phyloP scores from a whole-genome alignment of 1,139 yeast genomes.

The Sugiyamaella castrensis region DNA sequence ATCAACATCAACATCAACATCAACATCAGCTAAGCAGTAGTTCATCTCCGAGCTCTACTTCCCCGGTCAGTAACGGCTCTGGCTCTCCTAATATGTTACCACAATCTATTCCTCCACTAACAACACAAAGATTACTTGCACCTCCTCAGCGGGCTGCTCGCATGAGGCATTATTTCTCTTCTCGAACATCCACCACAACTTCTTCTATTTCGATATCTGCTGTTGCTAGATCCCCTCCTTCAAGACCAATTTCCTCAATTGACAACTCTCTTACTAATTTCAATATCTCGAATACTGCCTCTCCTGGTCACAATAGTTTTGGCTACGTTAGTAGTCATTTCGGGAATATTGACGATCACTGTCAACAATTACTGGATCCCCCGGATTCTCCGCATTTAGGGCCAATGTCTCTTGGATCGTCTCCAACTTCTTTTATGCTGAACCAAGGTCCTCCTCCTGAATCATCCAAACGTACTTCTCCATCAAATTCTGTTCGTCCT shows the following conservation, averaged over 20 bases:
- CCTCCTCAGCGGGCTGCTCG: slow-evolving; percentile 8
- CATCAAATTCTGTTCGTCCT: slow-evolving; percentile 4
- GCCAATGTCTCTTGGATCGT: slow-evolving; percentile 22
- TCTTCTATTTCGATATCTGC: slow-evolving; percentile 2
- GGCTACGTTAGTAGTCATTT: neutral
- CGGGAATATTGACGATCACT: neutral
- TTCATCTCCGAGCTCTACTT: neutral
- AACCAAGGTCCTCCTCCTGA: slow-evolving; percentile 10
- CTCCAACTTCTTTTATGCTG: slow-evolving; percentile 18
- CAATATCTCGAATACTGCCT: too few species aligned
- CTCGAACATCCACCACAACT: slow-evolving; percentile 1
- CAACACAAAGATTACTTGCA: slow-evolving; percentile 8
- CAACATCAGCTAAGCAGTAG: slow-evolving; percentile 2
- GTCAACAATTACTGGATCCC: slow-evolving; percentile 1
- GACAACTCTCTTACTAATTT: too few species aligned
- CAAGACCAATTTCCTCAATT: too few species aligned
- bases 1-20: slow-evolving; percentile 9
- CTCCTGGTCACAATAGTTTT: too few species aligned
- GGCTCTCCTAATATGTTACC: neutral
- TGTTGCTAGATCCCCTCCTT: neutral
- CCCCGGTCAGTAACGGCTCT: neutral
- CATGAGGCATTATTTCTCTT: slow-evolving; percentile 9
- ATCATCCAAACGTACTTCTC: neutral
- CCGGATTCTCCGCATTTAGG: slow-evolving; percentile 26
- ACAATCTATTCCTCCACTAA: neutral